These are phyloP conservation scores for Arthrobotrys conoides DNA, from an alignment of 2,329 filamentous ascomycete species.

Conservation along the genomic window DNA sequence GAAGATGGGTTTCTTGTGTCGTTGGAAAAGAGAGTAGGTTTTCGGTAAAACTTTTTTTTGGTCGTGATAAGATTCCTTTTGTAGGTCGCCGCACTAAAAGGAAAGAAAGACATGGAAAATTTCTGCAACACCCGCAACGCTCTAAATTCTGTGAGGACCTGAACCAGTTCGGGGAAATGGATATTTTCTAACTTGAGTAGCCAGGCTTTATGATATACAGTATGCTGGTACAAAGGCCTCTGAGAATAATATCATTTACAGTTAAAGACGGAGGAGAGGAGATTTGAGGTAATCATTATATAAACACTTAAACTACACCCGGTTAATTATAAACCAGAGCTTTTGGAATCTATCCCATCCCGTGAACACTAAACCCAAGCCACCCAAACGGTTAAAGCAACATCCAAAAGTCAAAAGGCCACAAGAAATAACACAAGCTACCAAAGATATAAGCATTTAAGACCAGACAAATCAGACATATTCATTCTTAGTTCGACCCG, in stretches of 20 bases:
- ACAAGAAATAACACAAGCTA: neutral
- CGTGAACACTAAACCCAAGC: slow-evolving; percentile 22
- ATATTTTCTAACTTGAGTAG: neutral
- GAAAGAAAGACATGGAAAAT: slow-evolving; percentile 59
- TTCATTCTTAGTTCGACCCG: slow-evolving; percentile 40
- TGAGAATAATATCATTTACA: neutral
- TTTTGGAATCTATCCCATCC: slow-evolving; percentile 57
- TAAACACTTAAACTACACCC: slow-evolving; percentile 23
- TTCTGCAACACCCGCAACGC: slow-evolving; percentile 60
- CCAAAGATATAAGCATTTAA: neutral
- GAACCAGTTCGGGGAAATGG: slow-evolving; percentile 12
- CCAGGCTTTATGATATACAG: neutral
- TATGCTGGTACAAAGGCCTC: neutral
- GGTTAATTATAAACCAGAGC: slow-evolving; percentile 30
- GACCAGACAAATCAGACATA: slow-evolving; percentile 1
- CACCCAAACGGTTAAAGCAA: slow-evolving; percentile 11
- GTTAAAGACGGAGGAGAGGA: slow-evolving; percentile 23
- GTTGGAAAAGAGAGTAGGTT: slow-evolving; percentile 33
- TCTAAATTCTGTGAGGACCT: neutral
- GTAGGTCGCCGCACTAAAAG: slow-evolving; percentile 49
- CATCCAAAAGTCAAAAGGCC: neutral
- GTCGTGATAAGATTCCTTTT: slow-evolving; percentile 52
- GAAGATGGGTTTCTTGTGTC: slow-evolving; percentile 30
- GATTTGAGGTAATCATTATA: slow-evolving; percentile 26
- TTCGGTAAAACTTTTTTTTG: slow-evolving; percentile 59